These are phyloP conservation scores for Kuraishia floccosa DNA, from an alignment of 805 yeast genomes.

Conservation along the genomic window DNA sequence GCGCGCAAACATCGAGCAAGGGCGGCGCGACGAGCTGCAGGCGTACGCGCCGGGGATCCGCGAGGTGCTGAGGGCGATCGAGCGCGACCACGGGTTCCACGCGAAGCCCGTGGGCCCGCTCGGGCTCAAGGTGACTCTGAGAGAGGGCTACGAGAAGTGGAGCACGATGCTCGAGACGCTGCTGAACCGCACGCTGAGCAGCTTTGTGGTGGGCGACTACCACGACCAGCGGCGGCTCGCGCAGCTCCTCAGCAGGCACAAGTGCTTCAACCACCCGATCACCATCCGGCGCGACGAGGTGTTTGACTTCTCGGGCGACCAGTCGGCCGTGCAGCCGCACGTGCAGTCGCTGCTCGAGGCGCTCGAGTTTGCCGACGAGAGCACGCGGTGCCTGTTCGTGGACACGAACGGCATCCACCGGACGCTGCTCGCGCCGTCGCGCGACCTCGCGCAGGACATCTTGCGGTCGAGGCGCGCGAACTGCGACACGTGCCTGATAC, in stretches of 20 bases:
- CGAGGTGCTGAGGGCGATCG: conserved; percentile 28
- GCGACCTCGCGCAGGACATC: conserved; percentile 36
- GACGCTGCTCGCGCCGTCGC: conserved; percentile 37
- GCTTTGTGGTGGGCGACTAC: conserved; percentile 58
- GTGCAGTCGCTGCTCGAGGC: conserved; percentile 48
- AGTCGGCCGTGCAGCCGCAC: conserved; percentile 26
- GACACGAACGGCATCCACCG: conserved; percentile 54
- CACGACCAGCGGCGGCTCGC: conserved; percentile 42
- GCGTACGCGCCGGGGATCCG: conserved; percentile 41
- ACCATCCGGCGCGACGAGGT: conserved; percentile 42
- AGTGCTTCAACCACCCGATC: conserved; percentile 23
- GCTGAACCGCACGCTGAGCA: conserved; percentile 35
- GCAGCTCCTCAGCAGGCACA: conserved; percentile 18
- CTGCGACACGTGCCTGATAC: conserved; percentile 28
- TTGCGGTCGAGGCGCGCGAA: conserved; percentile 24
- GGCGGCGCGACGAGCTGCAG: conserved; percentile 23
- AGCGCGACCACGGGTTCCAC: conserved; percentile 25
- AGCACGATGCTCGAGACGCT: conserved; percentile 45
- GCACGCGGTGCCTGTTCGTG: conserved; percentile 48
- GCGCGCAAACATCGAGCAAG: background rate
- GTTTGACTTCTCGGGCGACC: conserved; percentile 38
- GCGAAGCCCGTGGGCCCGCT: conserved; percentile 70
- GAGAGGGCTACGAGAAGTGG: conserved; percentile 44
- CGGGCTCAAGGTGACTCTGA: conserved; percentile 50
- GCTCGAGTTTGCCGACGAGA: conserved; percentile 41